Evolutionary conservation across 176 grass and related monocot species (phyloP), one percentile per base, ranked within the genome.

Genomic region (Rhynchospora tenuis): DNA sequence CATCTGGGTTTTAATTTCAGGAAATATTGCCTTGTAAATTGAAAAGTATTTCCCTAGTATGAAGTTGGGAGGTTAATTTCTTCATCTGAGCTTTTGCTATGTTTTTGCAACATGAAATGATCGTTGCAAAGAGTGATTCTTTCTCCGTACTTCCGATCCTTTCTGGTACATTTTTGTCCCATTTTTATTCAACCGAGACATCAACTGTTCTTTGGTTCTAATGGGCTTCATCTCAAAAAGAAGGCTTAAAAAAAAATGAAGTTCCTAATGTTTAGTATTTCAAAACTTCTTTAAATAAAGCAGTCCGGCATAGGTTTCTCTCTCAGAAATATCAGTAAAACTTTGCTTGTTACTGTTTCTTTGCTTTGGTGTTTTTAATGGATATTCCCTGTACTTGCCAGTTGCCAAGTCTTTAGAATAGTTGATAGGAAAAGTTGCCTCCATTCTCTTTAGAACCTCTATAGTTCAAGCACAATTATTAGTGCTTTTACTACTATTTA

Each of bases 381-480:
- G 12, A 59, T 81, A 62, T 61, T 66, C 26, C 67, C 45, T 13
- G 80, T 82, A 64, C 43, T 31, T 27, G 23, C 43, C 44, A 64
- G 51, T 31, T 27, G 23, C 43, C 44, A 64, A 65, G 45, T 82
- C 38, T 27, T 52, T 82, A 48, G 15, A 28, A 82, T 24, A 64
- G 22, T 48, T 59, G 58, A 13, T 31, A 44, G 23, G 42, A 59
- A 82, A 82, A 67, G 57, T 33, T 23, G 59, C 43, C 9, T 62
- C 44, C 28, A 82, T 65, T 65, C 27, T 68, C 38, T 63, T 82
- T 55, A 11, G n/a, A 24, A 64, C 58, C 17, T 46, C 60, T 65
- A 52, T 65, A 64, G 61, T 67, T 68, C 22, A 38, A 68, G 63
- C 80, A 82, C 80, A 11, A 82, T 82, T 68, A 82, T 82, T 82